A percentile compares a stretch with the other conserved stretches of the same genome.
Evolutionary conservation across 345 rosid species (phyloP).

Genomic region (Stellera chamaejasme): DNA sequence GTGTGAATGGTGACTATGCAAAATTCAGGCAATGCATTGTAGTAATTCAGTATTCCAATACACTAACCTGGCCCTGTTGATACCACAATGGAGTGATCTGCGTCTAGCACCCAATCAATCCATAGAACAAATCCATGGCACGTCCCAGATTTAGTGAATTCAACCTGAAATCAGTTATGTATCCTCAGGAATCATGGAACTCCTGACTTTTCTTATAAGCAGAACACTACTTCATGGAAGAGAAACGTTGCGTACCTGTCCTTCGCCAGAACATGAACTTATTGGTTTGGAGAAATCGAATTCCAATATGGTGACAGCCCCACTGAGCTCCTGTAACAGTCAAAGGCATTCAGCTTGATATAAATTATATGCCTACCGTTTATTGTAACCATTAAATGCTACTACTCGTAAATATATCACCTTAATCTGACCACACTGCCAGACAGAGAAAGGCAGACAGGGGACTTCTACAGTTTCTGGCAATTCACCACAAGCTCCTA

Average conservation of each 20-base stretch:
- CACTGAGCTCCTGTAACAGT: constrained; percentile 58
- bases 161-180: constrained; percentile 34
- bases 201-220: neutral
- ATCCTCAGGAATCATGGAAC: neutral
- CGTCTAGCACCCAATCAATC: constrained; percentile 94
- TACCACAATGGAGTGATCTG: constrained; percentile 33
- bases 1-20: neutral
- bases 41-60: too few relatives aligned
- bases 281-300: constrained; percentile 64
- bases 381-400: constrained; percentile 1
- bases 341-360: constrained; percentile 3
- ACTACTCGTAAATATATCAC: constrained; percentile 24
- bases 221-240: neutral
- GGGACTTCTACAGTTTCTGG: constrained; percentile 55
- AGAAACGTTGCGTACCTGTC: constrained; percentile 33
- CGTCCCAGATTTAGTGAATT: constrained; percentile 46
- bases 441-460: constrained; percentile 57
- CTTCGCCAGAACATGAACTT: constrained; percentile 52
- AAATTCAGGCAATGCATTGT: too few relatives aligned
- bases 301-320: constrained; percentile 55
- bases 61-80: constrained; percentile 69
- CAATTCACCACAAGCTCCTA: constrained; percentile 80
- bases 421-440: constrained; percentile 88
- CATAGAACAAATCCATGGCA: constrained; percentile 88
- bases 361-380: neutral